Conservation (phyloP, 2,329 filamentous ascomycete genomes). For the Pezicula neosporulosa region DNA sequence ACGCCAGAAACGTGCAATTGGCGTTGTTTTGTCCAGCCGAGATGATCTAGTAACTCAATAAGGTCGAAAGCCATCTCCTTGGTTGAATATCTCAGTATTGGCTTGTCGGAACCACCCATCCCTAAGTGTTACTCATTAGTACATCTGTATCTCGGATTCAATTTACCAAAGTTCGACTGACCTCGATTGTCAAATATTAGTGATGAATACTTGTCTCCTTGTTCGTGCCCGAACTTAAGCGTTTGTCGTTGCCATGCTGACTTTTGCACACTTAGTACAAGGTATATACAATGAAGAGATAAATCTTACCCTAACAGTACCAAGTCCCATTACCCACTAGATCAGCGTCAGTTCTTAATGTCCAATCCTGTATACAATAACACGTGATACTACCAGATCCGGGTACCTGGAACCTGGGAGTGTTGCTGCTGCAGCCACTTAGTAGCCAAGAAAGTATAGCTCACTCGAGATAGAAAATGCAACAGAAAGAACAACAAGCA, state of each 20-base stretch:
- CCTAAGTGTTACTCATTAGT: slow-evolving; percentile 30
- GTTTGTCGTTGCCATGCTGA: slow-evolving; percentile 81
- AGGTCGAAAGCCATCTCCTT: slow-evolving; percentile 80
- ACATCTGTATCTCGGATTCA: background rate
- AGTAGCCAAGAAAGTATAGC: too few species aligned
- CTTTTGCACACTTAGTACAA: slow-evolving; percentile 18
- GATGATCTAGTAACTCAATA: slow-evolving; percentile 64
- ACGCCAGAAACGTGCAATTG: slow-evolving; percentile 70
- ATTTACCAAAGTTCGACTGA: slow-evolving; percentile 6
- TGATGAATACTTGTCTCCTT: slow-evolving; percentile 64
- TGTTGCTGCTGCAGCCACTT: too few species aligned
- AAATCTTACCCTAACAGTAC: slow-evolving; percentile 46
- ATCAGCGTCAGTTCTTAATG: slow-evolving; percentile 7
- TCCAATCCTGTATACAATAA: slow-evolving; percentile 7
- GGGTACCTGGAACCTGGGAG: background rate
- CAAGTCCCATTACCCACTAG: slow-evolving; percentile 80
- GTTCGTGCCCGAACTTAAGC: slow-evolving; percentile 73
- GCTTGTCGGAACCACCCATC: slow-evolving; percentile 77
- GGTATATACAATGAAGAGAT: background rate
- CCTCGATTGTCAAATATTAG: slow-evolving; percentile 80
- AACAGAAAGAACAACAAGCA: slow-evolving; percentile 3
- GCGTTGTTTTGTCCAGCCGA: slow-evolving; percentile 63
- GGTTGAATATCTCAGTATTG: slow-evolving; percentile 73
- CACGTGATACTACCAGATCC: background rate
- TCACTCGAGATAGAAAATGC: too few species aligned